These are phyloP conservation scores for Pseudoperonospora humuli DNA, from an alignment of 352 stramenopile genomes.

Conservation along the genomic window DNA sequence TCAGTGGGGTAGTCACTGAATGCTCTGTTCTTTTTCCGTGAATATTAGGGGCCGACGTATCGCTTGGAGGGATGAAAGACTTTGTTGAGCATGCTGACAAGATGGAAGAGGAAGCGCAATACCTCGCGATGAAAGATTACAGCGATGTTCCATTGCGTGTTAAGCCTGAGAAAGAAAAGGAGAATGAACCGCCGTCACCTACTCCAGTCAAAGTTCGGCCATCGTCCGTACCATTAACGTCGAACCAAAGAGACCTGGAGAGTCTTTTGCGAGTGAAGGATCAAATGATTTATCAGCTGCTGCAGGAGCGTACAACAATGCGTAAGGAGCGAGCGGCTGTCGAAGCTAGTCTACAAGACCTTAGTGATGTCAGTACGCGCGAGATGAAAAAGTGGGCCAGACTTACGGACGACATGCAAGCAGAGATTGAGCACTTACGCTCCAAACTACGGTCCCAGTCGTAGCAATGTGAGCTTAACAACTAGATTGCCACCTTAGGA, in stretches of 20 bases:
- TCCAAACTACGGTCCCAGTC: slow-evolving; percentile 20
- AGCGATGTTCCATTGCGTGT: neutral
- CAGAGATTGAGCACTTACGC: slow-evolving; percentile 61
- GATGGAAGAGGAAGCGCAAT: slow-evolving; percentile 34
- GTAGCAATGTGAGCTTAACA: no score
- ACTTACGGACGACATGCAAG: slow-evolving; percentile 78
- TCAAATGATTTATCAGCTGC: slow-evolving; percentile 76
- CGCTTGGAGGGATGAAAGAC: slow-evolving; percentile 34
- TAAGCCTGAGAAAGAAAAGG: slow-evolving; percentile 5
- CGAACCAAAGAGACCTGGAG: no score
- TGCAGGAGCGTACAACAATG: slow-evolving; percentile 55
- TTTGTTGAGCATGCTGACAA: slow-evolving; percentile 30
- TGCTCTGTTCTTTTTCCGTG: no score
- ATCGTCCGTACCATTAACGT: no score
- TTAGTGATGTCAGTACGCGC: slow-evolving; percentile 60
- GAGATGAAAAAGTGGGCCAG: slow-evolving; percentile 81
- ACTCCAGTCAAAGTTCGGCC: no score
- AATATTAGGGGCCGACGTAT: no score
- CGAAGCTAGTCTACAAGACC: slow-evolving; percentile 47
- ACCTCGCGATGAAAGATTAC: slow-evolving; percentile 52
- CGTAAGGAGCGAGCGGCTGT: slow-evolving; percentile 39
- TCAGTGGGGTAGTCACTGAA: no score
- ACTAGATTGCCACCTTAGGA: no score
- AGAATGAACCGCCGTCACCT: slow-evolving; percentile 22
- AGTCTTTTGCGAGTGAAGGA: slow-evolving; percentile 61